Evolutionary conservation across 2,329 filamentous ascomycete species (phyloP).

Genomic region (Nannizziopsis barbatae): DNA sequence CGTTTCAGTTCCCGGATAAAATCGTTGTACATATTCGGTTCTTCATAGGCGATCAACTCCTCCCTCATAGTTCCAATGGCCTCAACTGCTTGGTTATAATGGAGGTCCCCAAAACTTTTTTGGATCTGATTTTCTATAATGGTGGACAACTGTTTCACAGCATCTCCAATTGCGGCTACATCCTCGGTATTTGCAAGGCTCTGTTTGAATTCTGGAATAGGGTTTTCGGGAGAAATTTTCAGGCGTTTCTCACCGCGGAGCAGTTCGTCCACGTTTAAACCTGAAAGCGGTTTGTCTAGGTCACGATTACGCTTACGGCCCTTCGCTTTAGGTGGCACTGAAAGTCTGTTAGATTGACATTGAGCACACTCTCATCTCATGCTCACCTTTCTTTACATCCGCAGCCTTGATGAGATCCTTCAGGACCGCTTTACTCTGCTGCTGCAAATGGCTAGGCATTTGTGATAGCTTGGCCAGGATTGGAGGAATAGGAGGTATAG

Average conservation of each 20-base stretch:
- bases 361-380: neutral
- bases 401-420: slow-evolving; percentile 56
- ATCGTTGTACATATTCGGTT: slow-evolving; percentile 64
- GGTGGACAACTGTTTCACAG: slow-evolving; percentile 60
- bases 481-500: slow-evolving; percentile 51
- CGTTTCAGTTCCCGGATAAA: slow-evolving; percentile 62
- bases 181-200: slow-evolving; percentile 52
- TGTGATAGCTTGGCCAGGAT: slow-evolving; percentile 61
- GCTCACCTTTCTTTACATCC: slow-evolving; percentile 68
- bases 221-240: slow-evolving; percentile 56
- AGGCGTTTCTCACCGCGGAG: slow-evolving; percentile 48
- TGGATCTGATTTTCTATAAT: slow-evolving; percentile 60
- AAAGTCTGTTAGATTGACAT: slow-evolving; percentile 4
- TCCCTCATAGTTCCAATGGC: slow-evolving; percentile 66
- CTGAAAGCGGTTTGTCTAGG: slow-evolving; percentile 70
- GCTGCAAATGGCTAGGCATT: slow-evolving; percentile 56
- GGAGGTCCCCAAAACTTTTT: slow-evolving; percentile 62
- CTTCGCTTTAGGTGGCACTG: slow-evolving; percentile 68
- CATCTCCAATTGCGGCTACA: slow-evolving; percentile 52
- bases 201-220: slow-evolving; percentile 84
- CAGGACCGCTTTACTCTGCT: slow-evolving; percentile 47
- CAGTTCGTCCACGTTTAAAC: slow-evolving; percentile 73
- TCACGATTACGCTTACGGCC: slow-evolving; percentile 58
- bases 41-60: slow-evolving; percentile 63
- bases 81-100: slow-evolving; percentile 65